Evolutionary conservation across 495 filamentous ascomycete genomes (phyloP).

Genomic region (Pyronema omphalodes): DNA sequence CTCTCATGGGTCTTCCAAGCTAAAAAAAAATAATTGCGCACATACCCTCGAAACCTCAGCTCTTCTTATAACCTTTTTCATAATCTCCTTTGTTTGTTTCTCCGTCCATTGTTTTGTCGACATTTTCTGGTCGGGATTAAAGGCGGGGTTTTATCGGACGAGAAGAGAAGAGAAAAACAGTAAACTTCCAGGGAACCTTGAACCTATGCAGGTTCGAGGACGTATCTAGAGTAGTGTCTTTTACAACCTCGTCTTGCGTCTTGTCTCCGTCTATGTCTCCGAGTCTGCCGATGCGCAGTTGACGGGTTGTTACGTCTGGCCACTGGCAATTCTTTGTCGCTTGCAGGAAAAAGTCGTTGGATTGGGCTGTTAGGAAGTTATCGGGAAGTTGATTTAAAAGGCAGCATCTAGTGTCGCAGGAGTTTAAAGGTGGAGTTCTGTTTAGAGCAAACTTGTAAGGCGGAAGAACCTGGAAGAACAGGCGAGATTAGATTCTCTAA

Average conservation of each 20-base stretch:
- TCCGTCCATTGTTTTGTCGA: constrained; percentile 22
- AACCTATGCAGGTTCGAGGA: constrained; percentile 13
- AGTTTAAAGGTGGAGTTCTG: no score
- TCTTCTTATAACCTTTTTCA: constrained; percentile 23
- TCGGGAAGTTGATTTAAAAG: not conserved
- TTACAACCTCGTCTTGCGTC: constrained; percentile 8
- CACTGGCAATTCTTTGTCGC: constrained; percentile 11
- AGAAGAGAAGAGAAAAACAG: no score
- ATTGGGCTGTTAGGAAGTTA: not conserved
- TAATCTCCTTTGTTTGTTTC: constrained; percentile 24
- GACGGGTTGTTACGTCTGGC: constrained; percentile 1
- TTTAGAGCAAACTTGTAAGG: no score
- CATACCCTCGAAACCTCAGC: constrained; percentile 24
- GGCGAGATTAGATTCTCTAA: no score
- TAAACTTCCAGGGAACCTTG: constrained; percentile 3
- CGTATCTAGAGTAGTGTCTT: constrained; percentile 17
- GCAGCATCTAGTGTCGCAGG: no score
- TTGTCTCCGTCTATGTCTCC: not conserved
- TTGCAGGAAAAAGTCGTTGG: not conserved
- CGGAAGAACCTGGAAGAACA: no score
- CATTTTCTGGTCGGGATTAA: constrained; percentile 10
- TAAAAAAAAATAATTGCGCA: not conserved
- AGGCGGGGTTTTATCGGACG: no score
- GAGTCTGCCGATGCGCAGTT: no score
- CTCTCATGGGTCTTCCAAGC: no score